Base-by-base conservation (phyloP, 2,329 filamentous ascomycete species). In the Colletotrichum coccodes region DNA sequence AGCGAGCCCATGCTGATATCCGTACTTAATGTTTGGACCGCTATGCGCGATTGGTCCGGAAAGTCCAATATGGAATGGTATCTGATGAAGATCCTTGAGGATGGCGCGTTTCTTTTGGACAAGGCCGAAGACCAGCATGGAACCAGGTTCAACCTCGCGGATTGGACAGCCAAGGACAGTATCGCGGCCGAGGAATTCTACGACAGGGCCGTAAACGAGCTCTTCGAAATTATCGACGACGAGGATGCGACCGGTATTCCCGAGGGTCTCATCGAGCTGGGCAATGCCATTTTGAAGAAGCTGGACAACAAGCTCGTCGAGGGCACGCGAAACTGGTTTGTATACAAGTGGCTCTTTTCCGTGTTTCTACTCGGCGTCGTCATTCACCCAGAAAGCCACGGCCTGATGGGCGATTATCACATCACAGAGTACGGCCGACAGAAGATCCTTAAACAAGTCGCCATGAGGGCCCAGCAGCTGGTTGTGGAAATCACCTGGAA, bases 291-390 rank as follows among this genome's bases (percentile, higher is more conserved):
- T 68, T 83, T 97, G 50, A 87, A 87, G 68, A 94, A 94, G 75
- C 84, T 97, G 68, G 90, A 93, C 72, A 86, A 86, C 72, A 91
- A 92, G 72, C 89, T 89, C 72, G 90, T 93, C 70, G 91, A 92
- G 72, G 90, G 89, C 73, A 94, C 94, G 44, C 90, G 94, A 71
- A 90, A 90, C 73, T 97, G 95, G 84, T 88, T 98, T 72, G 91
- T 98, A 71, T 93, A 92, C 75, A 92, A 95, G 77, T 99, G 95
- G 90, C 91, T 98, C 71, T 97, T 98, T 78, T 92, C 94, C 71
- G 91, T 92, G 59, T 98, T 96, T 80, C 84, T 98, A 40, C 87
- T 94, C 53, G 92, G 93, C 74, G 91, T 94, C 60, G 89, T 98
- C 75, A 93, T 94, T 54, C 93, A 96, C 75, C 96, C 96, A 12